Percentiles rank a stretch among this genome's conserved stretches.
Conservation (phyloP, 495 filamentous ascomycete species). For the Penicillium lividum region DNA sequence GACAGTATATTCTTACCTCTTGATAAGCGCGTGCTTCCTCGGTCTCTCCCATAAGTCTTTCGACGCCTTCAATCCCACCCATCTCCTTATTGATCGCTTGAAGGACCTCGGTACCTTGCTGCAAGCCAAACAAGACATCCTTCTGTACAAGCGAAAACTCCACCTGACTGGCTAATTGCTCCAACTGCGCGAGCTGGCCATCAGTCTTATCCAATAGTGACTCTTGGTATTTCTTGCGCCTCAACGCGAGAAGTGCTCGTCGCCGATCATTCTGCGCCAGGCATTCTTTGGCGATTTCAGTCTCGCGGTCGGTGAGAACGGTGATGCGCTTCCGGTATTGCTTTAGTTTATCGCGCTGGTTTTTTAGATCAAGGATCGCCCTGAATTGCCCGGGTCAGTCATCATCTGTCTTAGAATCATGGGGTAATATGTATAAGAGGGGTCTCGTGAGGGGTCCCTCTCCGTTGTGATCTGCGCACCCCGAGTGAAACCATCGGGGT, state of each 20-base stretch:
- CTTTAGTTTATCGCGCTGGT: constrained; percentile 93
- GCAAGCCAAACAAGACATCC: constrained; percentile 87
- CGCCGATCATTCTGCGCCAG: constrained; percentile 72
- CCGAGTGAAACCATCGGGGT: not conserved
- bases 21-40: constrained; percentile 89
- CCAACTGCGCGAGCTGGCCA: constrained; percentile 81
- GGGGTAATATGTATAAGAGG: constrained; percentile 13
- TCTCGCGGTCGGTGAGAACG: constrained; percentile 80
- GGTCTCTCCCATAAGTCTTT: constrained; percentile 89
- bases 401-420: not conserved
- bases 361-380: constrained; percentile 95
- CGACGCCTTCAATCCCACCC: constrained; percentile 89
- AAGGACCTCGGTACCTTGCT: constrained; percentile 87
- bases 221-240: constrained; percentile 96
- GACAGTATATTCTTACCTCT: constrained; percentile 51
- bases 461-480: not conserved
- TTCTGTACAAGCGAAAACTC: constrained; percentile 96
- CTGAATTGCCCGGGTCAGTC: constrained; percentile 36
- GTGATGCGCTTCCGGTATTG: constrained; percentile 90
- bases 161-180: constrained; percentile 78
- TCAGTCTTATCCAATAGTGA: constrained; percentile 87
- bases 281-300: constrained; percentile 77
- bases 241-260: constrained; percentile 83
- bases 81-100: constrained; percentile 92
- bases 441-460: constrained; percentile 26